Evolutionary conservation across 768 basidiomycete species (phyloP).

Genomic region (Grammothele lineata): DNA sequence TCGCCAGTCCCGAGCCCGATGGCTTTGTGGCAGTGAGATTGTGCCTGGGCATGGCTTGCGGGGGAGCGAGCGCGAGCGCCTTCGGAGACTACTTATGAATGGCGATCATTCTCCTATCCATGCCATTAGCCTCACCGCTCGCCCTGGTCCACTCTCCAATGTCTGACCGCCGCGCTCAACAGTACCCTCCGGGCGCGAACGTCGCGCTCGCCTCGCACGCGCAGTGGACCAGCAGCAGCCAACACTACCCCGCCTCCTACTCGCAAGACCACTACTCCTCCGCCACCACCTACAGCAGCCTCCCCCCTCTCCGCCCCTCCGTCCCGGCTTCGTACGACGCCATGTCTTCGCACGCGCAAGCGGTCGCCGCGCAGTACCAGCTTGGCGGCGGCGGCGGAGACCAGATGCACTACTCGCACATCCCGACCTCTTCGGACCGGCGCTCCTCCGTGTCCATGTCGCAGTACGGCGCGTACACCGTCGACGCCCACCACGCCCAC

Average conservation of each 20-base stretch:
- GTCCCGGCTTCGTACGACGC: slow-evolving; percentile 12
- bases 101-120: slow-evolving; percentile 17
- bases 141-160: slow-evolving; percentile 6
- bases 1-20: slow-evolving; percentile 10
- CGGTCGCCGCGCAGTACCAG: slow-evolving; percentile 16
- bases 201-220: slow-evolving; percentile 12
- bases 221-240: slow-evolving; percentile 12
- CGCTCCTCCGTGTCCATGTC: slow-evolving; percentile 16
- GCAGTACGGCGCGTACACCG: slow-evolving; percentile 14
- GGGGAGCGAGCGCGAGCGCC: slow-evolving; percentile 5
- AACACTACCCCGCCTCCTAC: slow-evolving; percentile 14
- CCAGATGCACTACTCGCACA: slow-evolving; percentile 15
- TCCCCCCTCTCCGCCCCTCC: slow-evolving; percentile 12
- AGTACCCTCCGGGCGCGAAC: slow-evolving; percentile 13
- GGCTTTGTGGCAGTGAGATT: slow-evolving; percentile 24
- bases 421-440: slow-evolving; percentile 16
- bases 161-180: slow-evolving; percentile 21
- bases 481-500: slow-evolving; percentile 9
- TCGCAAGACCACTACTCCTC: slow-evolving; percentile 16
- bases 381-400: slow-evolving; percentile 5
- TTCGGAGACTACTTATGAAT: slow-evolving; percentile 18
- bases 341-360: slow-evolving; percentile 16
- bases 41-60: slow-evolving; percentile 16
- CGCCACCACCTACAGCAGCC: slow-evolving; percentile 9
- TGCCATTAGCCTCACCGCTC: slow-evolving; percentile 8